Evolutionary conservation across 2,329 filamentous ascomycete species (phyloP).

Genomic region (Arthrobotrys iridis): DNA sequence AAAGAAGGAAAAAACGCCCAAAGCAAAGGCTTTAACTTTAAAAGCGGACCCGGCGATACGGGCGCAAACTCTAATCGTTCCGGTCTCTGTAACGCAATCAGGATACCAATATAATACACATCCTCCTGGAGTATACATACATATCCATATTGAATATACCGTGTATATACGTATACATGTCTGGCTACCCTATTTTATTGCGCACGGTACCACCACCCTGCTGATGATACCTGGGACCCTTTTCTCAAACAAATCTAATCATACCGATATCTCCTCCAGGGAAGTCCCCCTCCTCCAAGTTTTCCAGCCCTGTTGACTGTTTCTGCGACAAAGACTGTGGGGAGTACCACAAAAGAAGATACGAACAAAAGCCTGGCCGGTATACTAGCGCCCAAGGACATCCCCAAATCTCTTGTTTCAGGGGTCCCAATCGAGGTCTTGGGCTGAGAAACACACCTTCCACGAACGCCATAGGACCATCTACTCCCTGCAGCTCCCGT

Average conservation of each 20-base stretch:
- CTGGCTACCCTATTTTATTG: too few species aligned
- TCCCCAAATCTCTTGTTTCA: slow-evolving; percentile 42
- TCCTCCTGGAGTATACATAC: too few species aligned
- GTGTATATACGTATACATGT: too few species aligned
- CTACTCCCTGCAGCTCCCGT: slow-evolving; percentile 5
- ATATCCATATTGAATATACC: too few species aligned
- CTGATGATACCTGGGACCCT: slow-evolving; percentile 9
- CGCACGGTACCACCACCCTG: not conserved
- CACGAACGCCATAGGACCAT: slow-evolving; percentile 22
- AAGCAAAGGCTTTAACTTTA: too few species aligned
- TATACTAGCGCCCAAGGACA: not conserved
- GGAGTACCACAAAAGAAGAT: not conserved
- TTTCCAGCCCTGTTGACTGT: too few species aligned
- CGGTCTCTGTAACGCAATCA: slow-evolving; percentile 21
- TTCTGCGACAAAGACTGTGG: too few species aligned
- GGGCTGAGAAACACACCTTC: slow-evolving; percentile 37
- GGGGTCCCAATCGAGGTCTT: slow-evolving; percentile 35
- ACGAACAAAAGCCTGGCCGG: not conserved
- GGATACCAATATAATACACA: too few species aligned
- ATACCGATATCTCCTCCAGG: not conserved
- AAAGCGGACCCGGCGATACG: slow-evolving; percentile 15
- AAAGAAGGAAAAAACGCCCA: too few species aligned
- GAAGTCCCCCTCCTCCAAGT: not conserved
- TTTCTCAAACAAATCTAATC: not conserved
- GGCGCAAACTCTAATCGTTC: slow-evolving; percentile 7